Percentiles rank a stretch among this genome's conserved stretches.
Conservation (phyloP, 495 filamentous ascomycete genomes). For the Cladorrhinum samala region DNA sequence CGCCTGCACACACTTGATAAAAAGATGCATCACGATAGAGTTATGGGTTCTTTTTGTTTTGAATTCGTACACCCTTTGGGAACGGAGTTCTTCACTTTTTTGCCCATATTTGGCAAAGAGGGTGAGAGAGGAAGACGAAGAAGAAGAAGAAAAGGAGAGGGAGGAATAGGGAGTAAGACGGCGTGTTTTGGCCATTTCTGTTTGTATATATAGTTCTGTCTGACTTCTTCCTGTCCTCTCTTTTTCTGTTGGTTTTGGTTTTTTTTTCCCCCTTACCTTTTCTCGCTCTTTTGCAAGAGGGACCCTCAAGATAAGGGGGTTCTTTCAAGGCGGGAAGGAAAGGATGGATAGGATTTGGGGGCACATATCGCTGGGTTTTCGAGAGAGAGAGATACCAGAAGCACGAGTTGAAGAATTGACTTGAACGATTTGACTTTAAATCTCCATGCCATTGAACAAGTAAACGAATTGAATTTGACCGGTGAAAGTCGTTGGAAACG, state of each 20-base stretch:
- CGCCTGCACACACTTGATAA: not conserved
- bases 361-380: too few species aligned
- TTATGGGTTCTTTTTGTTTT: too few species aligned
- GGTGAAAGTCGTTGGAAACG: not conserved
- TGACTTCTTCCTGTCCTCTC: constrained; percentile 7
- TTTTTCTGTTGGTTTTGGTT: constrained; percentile 7
- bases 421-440: not conserved
- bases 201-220: constrained; percentile 6
- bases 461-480: not conserved
- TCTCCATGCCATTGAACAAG: not conserved
- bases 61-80: too few species aligned
- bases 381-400: not conserved
- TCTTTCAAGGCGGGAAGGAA: not conserved
- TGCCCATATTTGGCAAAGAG: too few species aligned
- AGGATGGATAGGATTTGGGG: not conserved
- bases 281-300: not conserved
- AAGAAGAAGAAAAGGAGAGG: not conserved
- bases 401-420: not conserved
- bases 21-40: constrained; percentile 6
- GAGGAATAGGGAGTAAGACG: not conserved
- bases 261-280: not conserved
- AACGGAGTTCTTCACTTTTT: too few species aligned
- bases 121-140: not conserved
- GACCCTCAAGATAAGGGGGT: not conserved
- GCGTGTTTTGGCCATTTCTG: too few species aligned